phyloP scores from a whole-genome alignment of 345 rosid species.

The Microthlaspi erraticum region DNA sequence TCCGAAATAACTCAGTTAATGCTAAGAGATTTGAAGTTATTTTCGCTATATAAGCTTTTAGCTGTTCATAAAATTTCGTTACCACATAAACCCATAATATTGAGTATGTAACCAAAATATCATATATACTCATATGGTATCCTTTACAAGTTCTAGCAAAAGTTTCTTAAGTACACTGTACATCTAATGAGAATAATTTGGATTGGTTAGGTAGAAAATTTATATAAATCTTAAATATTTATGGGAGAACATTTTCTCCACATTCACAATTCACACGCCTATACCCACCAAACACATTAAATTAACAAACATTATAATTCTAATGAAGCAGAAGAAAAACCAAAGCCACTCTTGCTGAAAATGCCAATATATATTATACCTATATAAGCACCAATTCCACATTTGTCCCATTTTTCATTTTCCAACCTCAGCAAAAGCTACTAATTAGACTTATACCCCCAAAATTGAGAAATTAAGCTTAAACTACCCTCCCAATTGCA shows the following conservation, averaged over 20 bases:
- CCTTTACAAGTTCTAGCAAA: background rate
- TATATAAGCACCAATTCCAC: constrained; percentile 27
- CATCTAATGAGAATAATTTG: background rate
- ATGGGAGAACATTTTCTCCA: constrained; percentile 21
- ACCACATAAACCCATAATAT: too few relatives aligned
- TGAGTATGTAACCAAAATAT: too few relatives aligned
- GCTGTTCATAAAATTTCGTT: too few relatives aligned
- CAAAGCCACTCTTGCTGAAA: constrained; percentile 21
- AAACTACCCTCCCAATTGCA: constrained; percentile 42
- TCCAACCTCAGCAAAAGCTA: constrained; percentile 28
- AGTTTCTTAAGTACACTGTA: background rate
- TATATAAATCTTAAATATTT: background rate
- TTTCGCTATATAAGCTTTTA: too few relatives aligned
- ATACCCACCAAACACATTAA: constrained; percentile 8
- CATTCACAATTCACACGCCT: constrained; percentile 18
- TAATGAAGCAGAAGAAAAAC: background rate
- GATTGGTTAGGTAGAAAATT: background rate
- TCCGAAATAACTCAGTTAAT: background rate
- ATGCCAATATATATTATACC: constrained; percentile 36
- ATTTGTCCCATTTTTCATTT: constrained; percentile 16
- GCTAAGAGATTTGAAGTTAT: background rate
- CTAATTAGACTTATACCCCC: constrained; percentile 40
- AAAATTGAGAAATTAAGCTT: constrained; percentile 29
- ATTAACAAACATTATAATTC: background rate
- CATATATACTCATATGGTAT: background rate